Evolutionary conservation across 2,329 filamentous ascomycete genomes (phyloP), one percentile per base, ranked within the genome.

Genomic region (Rosellinia necatrix): DNA sequence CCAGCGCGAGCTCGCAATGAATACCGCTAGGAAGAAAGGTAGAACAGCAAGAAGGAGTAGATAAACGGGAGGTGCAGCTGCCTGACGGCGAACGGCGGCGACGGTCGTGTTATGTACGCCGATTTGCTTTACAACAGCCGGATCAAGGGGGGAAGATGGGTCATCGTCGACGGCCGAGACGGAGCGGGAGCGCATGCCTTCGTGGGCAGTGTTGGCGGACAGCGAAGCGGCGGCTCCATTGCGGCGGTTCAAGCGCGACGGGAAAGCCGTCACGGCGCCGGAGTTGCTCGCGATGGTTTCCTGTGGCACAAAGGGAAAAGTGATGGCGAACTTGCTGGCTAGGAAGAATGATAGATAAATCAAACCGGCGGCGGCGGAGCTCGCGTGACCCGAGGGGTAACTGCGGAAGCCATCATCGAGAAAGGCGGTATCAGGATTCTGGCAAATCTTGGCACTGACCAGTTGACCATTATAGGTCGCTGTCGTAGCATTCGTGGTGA

Each of bases 261-360:
- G 87, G 52, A 91, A 89, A 32, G 93, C 90, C 60, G 87, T 87
- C 63, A 85, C 81, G 1, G 74, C 64, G 21, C 70, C 64, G 1
- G 71, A 68, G 58, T 85, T 80, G 52, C 71, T 71, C 32, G 74
- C 71, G 53, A 75, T 76, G 2, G 74, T 71, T 10, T 76, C 74
- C 0, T 78, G 78, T 6, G 81, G 78, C 8, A 90, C 81, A 70
- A 87, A 90, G 1, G 90, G 89, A 27, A 91, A 80, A 8, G 84
- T 87, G 59, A 92, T 85, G 56, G 85, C 82, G 67, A 93, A 89
- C 71, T 92, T 93, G 73, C 87, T 89, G 63, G 90, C 91, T 19
- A 97, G 81, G 78, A 92, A 97, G 47, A 97, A 83, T 1, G 89
- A 89, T 13, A 96, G 82, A 71, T 97, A 96, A 49, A 92, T 83